phyloP scores from a whole-genome alignment of 1,139 yeast species.

The Taiozyma onychis region DNA sequence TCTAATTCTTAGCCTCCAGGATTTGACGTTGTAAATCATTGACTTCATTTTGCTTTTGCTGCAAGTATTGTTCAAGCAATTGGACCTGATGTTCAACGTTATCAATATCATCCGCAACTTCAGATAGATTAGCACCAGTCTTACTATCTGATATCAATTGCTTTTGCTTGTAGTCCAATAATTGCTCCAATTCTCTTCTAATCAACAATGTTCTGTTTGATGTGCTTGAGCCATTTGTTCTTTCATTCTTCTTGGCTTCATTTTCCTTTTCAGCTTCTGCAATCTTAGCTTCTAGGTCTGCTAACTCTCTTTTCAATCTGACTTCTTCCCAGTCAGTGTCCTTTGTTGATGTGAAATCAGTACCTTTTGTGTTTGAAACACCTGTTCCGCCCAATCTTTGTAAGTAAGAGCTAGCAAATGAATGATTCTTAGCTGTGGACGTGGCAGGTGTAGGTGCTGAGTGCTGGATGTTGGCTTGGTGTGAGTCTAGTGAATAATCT shows the following conservation, averaged over 20 bases:
- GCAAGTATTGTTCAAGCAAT: constrained; percentile 46
- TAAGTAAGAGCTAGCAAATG: constrained; percentile 23
- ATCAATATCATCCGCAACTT: constrained; percentile 38
- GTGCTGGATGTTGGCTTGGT: constrained; percentile 36
- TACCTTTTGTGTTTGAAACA: constrained; percentile 47
- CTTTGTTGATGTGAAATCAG: constrained; percentile 68
- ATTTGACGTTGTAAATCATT: constrained; percentile 37
- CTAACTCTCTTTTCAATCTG: constrained; percentile 70
- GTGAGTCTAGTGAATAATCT: constrained; percentile 58
- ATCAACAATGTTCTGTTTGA: constrained; percentile 33
- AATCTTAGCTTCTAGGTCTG: constrained; percentile 63
- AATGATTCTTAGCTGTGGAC: constrained; percentile 11
- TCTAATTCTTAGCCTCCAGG: constrained; percentile 12
- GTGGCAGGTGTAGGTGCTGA: constrained; percentile 10
- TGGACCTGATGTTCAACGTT: constrained; percentile 50
- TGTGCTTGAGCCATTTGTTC: constrained; percentile 31
- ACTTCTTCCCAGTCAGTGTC: constrained; percentile 87
- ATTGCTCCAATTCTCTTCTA: constrained; percentile 76
- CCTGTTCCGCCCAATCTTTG: constrained; percentile 23
- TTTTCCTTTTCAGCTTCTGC: constrained; percentile 50
- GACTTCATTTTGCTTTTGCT: constrained; percentile 43
- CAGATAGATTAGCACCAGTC: constrained; percentile 29
- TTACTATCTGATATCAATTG: constrained; percentile 31
- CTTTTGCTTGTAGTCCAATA: constrained; percentile 65
- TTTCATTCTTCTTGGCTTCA: constrained; percentile 36